phyloP scores from a whole-genome alignment of 768 basidiomycete species.

The Pleurotus tuber-regium region DNA sequence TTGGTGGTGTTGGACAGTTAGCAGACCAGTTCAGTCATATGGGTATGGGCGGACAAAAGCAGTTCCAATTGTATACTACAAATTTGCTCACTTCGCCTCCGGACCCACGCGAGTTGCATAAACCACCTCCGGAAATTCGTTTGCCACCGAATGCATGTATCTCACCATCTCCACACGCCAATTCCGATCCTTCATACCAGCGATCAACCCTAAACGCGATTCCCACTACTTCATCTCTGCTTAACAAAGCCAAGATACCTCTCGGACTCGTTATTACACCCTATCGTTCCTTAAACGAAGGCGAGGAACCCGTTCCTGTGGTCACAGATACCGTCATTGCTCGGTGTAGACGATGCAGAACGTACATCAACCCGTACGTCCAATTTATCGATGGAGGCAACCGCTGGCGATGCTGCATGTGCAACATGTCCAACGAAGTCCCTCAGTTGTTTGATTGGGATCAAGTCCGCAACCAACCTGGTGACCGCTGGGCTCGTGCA shows the following conservation, averaged over 20 bases:
- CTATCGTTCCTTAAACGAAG: slow-evolving; percentile 82
- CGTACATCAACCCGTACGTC: slow-evolving; percentile 97
- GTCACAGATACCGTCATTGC: slow-evolving; percentile 94
- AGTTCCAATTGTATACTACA: slow-evolving; percentile 76
- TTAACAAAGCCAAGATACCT: slow-evolving; percentile 89
- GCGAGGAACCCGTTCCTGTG: slow-evolving; percentile 83
- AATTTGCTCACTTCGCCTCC: slow-evolving; percentile 93
- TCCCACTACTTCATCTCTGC: slow-evolving; percentile 83
- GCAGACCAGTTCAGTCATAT: slow-evolving; percentile 87
- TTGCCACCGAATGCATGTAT: slow-evolving; percentile 84
- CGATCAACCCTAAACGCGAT: slow-evolving; percentile 90
- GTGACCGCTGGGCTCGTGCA: slow-evolving; percentile 90
- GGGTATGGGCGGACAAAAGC: slow-evolving; percentile 78
- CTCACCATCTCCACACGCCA: slow-evolving; percentile 74
- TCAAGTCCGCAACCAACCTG: slow-evolving; percentile 87
- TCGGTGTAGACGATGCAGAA: slow-evolving; percentile 91
- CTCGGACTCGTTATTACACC: slow-evolving; percentile 88
- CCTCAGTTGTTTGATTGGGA: slow-evolving; percentile 99
- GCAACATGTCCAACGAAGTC: slow-evolving; percentile 96
- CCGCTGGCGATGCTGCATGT: slow-evolving; percentile 99
- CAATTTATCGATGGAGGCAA: slow-evolving; percentile 98
- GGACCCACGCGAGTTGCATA: slow-evolving; percentile 80
- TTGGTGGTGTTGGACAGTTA: slow-evolving; percentile 52
- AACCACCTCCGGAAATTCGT: slow-evolving; percentile 85
- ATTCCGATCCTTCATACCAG: slow-evolving; percentile 90